Evolutionary conservation across 495 filamentous ascomycete species (phyloP).

Genomic region (Penicillium goetzii): DNA sequence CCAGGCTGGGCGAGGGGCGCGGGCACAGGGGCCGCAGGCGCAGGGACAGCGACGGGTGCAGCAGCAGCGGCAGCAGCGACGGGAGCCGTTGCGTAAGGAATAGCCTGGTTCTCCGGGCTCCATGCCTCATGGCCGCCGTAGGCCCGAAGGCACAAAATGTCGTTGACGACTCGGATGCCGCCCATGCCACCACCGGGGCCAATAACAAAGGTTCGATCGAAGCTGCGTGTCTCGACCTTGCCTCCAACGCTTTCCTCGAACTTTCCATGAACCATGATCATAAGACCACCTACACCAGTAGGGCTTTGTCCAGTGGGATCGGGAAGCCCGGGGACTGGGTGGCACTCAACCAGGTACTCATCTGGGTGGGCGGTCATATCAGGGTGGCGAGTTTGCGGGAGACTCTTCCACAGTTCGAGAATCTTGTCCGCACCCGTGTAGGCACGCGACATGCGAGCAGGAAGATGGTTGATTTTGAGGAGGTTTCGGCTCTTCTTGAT

Average conservation of each 20-base stretch:
- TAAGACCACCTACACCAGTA: constrained; percentile 72
- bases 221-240: constrained; percentile 68
- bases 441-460: constrained; percentile 63
- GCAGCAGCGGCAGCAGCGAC: constrained; percentile 19
- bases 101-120: constrained; percentile 49
- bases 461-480: constrained; percentile 62
- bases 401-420: constrained; percentile 62
- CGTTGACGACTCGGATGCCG: constrained; percentile 76
- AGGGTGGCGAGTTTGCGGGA: constrained; percentile 79
- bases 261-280: constrained; percentile 80
- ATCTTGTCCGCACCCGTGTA: constrained; percentile 70
- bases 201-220: constrained; percentile 83
- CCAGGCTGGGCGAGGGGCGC: constrained; percentile 26
- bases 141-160: constrained; percentile 72
- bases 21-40: constrained; percentile 10
- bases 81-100: constrained; percentile 23
- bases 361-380: constrained; percentile 60
- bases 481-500: constrained; percentile 83
- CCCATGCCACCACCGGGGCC: constrained; percentile 69
- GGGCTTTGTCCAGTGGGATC: constrained; percentile 68
- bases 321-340: constrained; percentile 69
- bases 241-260: constrained; percentile 71
- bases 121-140: constrained; percentile 66
- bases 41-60: constrained; percentile 14
- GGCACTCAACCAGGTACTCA: constrained; percentile 83